Evolutionary conservation across 441 rosid species (phyloP).

Genomic region (Populus trichocarpa): DNA sequence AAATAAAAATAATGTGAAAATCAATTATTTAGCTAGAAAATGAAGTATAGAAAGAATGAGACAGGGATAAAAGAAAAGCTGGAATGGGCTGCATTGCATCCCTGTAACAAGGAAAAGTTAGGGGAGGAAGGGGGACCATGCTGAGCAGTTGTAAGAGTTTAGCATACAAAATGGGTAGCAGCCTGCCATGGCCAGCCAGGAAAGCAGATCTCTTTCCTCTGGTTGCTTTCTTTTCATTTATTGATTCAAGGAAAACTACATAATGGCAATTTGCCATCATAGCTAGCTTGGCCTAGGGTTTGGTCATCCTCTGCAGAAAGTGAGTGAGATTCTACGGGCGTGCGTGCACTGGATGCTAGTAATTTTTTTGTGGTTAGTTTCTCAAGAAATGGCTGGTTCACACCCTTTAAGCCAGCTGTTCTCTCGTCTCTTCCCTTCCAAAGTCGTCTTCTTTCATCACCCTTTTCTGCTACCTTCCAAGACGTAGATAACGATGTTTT

Average conservation of each 20-base stretch:
- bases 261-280: neutral
- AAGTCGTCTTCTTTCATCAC: slow-evolving; percentile 5
- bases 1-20: too few species aligned
- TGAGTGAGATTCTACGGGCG: slow-evolving; percentile 6
- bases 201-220: neutral
- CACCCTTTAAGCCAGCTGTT: neutral
- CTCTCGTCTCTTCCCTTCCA: neutral
- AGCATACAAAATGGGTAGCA: neutral
- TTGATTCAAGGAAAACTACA: slow-evolving; percentile 9
- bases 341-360: neutral
- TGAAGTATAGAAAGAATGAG: neutral
- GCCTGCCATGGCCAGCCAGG: neutral
- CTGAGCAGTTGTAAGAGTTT: neutral
- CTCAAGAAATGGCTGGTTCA: slow-evolving; percentile 13
- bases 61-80: neutral
- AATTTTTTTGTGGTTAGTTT: slow-evolving; percentile 5
- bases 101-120: neutral
- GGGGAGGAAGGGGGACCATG: neutral
- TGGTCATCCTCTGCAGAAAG: slow-evolving; percentile 7
- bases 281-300: neutral
- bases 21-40: neutral
- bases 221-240: neutral
- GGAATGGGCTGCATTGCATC: neutral
- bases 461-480: neutral
- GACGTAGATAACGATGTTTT: neutral